Percentiles rank a stretch among this genome's conserved stretches.
These are phyloP conservation scores for Helicostylum pulchrum DNA, from an alignment of 192 early-diverging fungal genomes.

Conservation along the genomic window DNA sequence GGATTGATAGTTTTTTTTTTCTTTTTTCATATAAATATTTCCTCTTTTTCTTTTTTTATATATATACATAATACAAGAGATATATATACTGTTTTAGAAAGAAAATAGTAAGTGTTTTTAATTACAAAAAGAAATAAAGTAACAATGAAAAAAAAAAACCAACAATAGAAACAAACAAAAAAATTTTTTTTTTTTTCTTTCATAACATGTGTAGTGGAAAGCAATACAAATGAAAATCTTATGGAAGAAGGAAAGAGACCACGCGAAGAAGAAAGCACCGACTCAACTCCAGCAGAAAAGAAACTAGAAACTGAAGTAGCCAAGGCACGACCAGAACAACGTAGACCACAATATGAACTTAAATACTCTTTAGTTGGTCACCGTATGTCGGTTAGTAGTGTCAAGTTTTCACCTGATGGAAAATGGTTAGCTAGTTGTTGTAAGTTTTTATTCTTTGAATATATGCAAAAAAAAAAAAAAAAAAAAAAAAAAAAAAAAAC, in stretches of 20 bases:
- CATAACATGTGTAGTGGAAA: too few species aligned
- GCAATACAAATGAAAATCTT: too few species aligned
- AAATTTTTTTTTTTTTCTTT: too few species aligned
- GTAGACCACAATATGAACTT: conserved; percentile 79
- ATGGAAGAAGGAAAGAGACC: conserved; percentile 1
- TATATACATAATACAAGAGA: too few species aligned
- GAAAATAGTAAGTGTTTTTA: too few species aligned
- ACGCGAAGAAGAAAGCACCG: conserved; percentile 2
- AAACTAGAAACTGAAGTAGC: conserved; percentile 17
- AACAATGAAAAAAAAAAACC: too few species aligned
- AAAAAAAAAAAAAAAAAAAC: background rate
- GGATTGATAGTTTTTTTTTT: too few species aligned
- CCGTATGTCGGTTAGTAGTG: conserved; percentile 89
- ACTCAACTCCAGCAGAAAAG: conserved; percentile 2
- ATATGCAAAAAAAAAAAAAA: background rate
- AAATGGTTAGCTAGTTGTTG: conserved; percentile 91
- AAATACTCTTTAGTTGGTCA: conserved; percentile 91
- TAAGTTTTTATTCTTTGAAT: conserved; percentile 39
- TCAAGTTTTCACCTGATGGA: conserved; percentile 98
- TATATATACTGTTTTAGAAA: too few species aligned
- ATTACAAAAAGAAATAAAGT: too few species aligned
- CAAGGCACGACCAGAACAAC: conserved; percentile 19
- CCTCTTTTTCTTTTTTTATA: too few species aligned
- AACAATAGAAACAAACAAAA: too few species aligned
- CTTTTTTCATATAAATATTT: too few species aligned